Percentiles rank a stretch among this genome's conserved stretches.
Evolutionary conservation across 768 basidiomycete genomes (phyloP).

Genomic region (Phlegmacium glaucopus): DNA sequence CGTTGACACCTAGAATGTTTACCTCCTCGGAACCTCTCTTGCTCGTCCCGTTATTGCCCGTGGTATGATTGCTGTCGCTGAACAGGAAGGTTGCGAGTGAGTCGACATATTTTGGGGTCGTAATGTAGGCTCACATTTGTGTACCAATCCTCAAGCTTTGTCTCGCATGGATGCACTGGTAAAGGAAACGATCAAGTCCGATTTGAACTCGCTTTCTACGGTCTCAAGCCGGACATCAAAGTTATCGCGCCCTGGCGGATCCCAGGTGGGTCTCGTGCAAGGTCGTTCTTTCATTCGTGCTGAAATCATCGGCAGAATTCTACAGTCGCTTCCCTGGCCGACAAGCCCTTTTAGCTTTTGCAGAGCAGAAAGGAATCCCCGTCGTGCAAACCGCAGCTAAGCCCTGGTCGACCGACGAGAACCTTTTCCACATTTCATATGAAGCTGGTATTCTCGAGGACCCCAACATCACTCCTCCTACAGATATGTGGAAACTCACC

Average conservation of each 20-base stretch:
- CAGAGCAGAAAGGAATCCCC: slow-evolving; percentile 83
- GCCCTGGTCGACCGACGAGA: slow-evolving; percentile 99
- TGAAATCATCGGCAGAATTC: slow-evolving; percentile 64
- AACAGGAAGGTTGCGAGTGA: slow-evolving; percentile 92
- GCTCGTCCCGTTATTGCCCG: slow-evolving; percentile 98
- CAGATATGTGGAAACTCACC: slow-evolving; percentile 99
- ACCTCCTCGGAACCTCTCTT: slow-evolving; percentile 95
- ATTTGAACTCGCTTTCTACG: slow-evolving; percentile 99
- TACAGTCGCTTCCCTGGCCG: slow-evolving; percentile 98
- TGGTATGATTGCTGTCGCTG: slow-evolving; percentile 95
- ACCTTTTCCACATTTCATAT: slow-evolving; percentile 99
- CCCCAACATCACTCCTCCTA: slow-evolving; percentile 89
- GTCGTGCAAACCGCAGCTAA: slow-evolving; percentile 94
- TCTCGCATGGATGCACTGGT: slow-evolving; percentile 98
- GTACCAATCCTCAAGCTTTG: slow-evolving; percentile 53
- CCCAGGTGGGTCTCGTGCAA: slow-evolving; percentile 53
- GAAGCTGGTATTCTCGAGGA: slow-evolving; percentile 99
- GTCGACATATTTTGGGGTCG: slow-evolving; percentile 21
- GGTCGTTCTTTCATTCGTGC: background rate
- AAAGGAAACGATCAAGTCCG: slow-evolving; percentile 99
- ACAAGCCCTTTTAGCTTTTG: slow-evolving; percentile 87
- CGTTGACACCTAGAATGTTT: slow-evolving; percentile 64
- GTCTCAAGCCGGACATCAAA: slow-evolving; percentile 97
- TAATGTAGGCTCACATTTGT: background rate
- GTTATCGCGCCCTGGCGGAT: slow-evolving; percentile 98